Base-by-base conservation (phyloP, 306 rosid genomes). In the Prunus kanzakura region DNA sequence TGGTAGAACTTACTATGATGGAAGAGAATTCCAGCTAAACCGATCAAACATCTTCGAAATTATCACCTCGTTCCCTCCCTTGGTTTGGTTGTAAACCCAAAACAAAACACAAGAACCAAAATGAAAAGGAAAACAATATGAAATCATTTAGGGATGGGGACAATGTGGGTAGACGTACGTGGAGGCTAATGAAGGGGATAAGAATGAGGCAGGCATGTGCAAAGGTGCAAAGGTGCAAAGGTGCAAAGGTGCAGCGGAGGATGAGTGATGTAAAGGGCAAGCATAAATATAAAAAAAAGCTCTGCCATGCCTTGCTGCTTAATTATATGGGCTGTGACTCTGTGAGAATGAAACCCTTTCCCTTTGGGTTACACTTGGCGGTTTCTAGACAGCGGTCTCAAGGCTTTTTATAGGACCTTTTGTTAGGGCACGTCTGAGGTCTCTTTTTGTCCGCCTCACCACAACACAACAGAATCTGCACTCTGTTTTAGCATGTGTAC, bases 191-290 rank as follows among this genome's bases (percentile, higher is more conserved):
- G 11, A 13, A 51, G 55, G 23, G 35, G 55, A 29, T 6, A 47
- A 12, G 3, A 55, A 9, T 5, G 79, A 74, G 71, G 79, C 66
- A 80, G 71, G 57, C 83, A 80, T 68, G 72, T 60, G 83, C 71
- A 65, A 46, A 61, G 57, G 52, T 46, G 83, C 71, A 65, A 46
- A 61, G 57, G 52, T 46, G 3, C 32, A 55, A 35, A 32, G 38
- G 72, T 60, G 76, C 71, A 64, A 46, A 61, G 58, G 54, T 47
- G 8, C 35, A 56, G 23, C 8, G 1, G 4, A 4, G 58, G 13
- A 41, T 29, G 68, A 20, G 47, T 72, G 57, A 18, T 47, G 29
- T 18, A 51, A 69, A 20, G 62, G n/a, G n/a, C 11, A 61, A 27
- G 66, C 38, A 30, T 29, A 8, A 1, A 52, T 52, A 5, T 5